phyloP scores from a whole-genome alignment of 139 green algal genomes.

The Picochlorum sp. region DNA sequence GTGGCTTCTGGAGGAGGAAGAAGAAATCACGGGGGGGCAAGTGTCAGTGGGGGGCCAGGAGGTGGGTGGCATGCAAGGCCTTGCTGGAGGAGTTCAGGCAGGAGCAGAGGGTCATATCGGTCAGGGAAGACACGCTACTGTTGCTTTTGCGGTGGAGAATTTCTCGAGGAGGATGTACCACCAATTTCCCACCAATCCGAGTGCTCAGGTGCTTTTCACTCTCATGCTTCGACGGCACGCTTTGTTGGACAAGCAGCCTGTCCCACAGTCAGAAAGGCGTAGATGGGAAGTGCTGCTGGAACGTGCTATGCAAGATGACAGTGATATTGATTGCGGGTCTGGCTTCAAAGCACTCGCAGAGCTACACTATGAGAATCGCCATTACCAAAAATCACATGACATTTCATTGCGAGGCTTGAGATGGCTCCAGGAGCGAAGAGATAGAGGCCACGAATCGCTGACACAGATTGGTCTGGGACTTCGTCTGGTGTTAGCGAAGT shows the following conservation, averaged over 20 bases:
- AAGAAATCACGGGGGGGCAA: conserved; percentile 46
- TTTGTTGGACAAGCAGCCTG: neutral
- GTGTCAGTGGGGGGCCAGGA: conserved; percentile 33
- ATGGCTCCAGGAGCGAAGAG: conserved; percentile 23
- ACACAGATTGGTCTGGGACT: conserved; percentile 41
- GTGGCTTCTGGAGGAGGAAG: conserved; percentile 60
- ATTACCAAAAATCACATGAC: conserved; percentile 26
- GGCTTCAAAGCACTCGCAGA: conserved; percentile 49
- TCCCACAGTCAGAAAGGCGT: conserved; percentile 19
- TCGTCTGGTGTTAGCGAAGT: conserved; percentile 35
- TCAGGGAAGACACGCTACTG: conserved; percentile 6
- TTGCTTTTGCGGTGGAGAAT: conserved; percentile 28
- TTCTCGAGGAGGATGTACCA: conserved; percentile 31
- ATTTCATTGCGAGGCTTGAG: conserved; percentile 20
- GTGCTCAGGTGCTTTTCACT: conserved; percentile 32
- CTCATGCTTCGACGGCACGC: conserved; percentile 43
- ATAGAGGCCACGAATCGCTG: conserved; percentile 42
- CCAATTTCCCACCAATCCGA: conserved; percentile 32
- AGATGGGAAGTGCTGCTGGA: conserved; percentile 24
- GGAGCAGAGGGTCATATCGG: conserved; percentile 26
- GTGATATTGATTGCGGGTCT: conserved; percentile 27
- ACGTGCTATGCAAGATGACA: conserved; percentile 22
- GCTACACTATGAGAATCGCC: conserved; percentile 49
- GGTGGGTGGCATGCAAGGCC: conserved; percentile 30
- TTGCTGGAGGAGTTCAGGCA: conserved; percentile 35